Percentiles rank a stretch among this genome's conserved stretches.
Conservation (phyloP, 352 stramenopile genomes). For the Phytophthora parvispora region DNA sequence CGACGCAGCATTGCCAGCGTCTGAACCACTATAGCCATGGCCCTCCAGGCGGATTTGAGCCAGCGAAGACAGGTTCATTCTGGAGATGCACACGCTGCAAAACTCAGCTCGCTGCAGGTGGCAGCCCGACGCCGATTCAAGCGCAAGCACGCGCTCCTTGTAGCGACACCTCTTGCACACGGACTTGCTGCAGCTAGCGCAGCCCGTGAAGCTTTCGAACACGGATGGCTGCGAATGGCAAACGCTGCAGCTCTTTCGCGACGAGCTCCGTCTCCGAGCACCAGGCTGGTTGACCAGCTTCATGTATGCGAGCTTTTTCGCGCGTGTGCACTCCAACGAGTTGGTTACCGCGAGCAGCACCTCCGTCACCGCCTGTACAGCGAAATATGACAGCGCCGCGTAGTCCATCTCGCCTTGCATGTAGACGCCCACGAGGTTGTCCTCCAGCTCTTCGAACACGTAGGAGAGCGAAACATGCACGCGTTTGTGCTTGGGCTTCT, state of each 20-base stretch:
- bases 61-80: conserved; percentile 8
- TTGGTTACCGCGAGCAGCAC: conserved; percentile 8
- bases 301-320: conserved; percentile 11
- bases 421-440: conserved; percentile 29
- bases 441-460: conserved; percentile 35
- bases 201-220: conserved; percentile 16
- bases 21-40: neutral
- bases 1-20: neutral
- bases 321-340: conserved; percentile 8
- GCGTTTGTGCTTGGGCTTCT: conserved; percentile 19
- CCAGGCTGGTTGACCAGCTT: neutral
- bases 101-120: conserved; percentile 17
- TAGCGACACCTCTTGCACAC: conserved; percentile 23
- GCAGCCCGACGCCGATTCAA: conserved; percentile 5
- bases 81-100: conserved; percentile 19
- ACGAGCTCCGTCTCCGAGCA: neutral
- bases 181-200: conserved; percentile 15
- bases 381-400: conserved; percentile 3
- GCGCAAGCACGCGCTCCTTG: conserved; percentile 22
- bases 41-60: conserved; percentile 1
- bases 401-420: conserved; percentile 19
- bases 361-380: conserved; percentile 3
- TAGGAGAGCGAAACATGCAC: conserved; percentile 30
- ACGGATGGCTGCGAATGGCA: conserved; percentile 15
- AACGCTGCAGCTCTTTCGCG: conserved; percentile 7